Base-by-base conservation (phyloP, 1,139 yeast genomes). In the Hyphopichia wangnamkhiaoensis region DNA sequence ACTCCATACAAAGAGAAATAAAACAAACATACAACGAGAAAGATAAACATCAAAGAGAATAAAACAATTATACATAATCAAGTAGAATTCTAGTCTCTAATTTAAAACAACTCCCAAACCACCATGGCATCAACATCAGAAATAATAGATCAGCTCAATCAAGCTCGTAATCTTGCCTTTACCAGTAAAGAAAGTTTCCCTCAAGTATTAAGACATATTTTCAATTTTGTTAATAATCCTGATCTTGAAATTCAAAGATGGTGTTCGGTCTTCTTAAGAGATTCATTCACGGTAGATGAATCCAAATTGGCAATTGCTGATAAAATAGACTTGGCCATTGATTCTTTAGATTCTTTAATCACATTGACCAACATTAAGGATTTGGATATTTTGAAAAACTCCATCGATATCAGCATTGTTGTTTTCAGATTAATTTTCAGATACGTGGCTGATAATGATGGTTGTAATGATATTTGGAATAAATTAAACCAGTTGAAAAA, bases 171-270 rank as follows among this genome's bases (percentile, higher is more conserved):
- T 16, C 60, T 78, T 49, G 82, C 81, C 1, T 61, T 71, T 46
- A 56, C 71, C 21, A 71, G 68, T 45, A 70, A 72, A 1, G 63
- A 68, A 28, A 63, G 72, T 40, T 71, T 77, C 43, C 76, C 82
- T 3, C 79, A 75, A 44, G 82, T 80, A 15, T 59, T 79, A 33
- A 68, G 76, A 34, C 80, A 79, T 31, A 72, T 81, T 28, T 64
- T 76, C 37, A 70, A 73, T 38, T 67, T 79, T 50, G 56, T 60
- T 48, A 50, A 54, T 42, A 57, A 64, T 48, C 63, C 65, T 13
- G 65, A 65, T 47, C 40, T 56, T 24, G 38, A 56, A 37, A 59
- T 74, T 20, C 73, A 71, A 43, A 55, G 59, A 39, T 76, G 82
- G 82, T 71, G 78, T 44, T 59, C 77, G 4, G 54, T 54, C 31